Evolutionary conservation across 225 moss, liverwort and hornwort genomes (phyloP).

Genomic region (Takakia lepidozioides): DNA sequence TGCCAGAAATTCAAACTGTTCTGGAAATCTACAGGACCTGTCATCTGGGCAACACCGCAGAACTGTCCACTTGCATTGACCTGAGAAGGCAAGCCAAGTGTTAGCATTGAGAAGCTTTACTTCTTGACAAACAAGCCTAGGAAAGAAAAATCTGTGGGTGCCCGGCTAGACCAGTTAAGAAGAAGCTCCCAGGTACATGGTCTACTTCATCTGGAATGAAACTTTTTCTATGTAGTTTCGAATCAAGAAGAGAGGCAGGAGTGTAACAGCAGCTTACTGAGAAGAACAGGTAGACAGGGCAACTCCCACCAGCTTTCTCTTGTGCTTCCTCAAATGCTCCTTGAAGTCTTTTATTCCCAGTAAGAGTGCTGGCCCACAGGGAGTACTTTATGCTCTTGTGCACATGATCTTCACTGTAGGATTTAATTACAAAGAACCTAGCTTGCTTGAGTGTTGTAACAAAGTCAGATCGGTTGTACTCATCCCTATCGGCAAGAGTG

Average conservation of each 20-base stretch:
- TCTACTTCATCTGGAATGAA: too few relatives aligned
- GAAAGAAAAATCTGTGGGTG: too few relatives aligned
- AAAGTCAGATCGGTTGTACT: slow-evolving; percentile 86
- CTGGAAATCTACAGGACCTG: slow-evolving; percentile 86
- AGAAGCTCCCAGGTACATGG: too few relatives aligned
- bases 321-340: slow-evolving; percentile 80
- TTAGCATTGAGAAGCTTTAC: background rate
- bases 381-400: slow-evolving; percentile 99
- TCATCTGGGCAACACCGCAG: slow-evolving; percentile 97
- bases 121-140: background rate
- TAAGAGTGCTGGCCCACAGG: slow-evolving; percentile 98
- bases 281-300: slow-evolving; percentile 93
- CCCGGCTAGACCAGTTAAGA: too few relatives aligned
- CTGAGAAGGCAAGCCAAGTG: slow-evolving; percentile 20
- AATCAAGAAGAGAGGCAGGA: too few relatives aligned
- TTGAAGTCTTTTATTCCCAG: slow-evolving; percentile 94
- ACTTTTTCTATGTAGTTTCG: too few relatives aligned
- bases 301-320: slow-evolving; percentile 35
- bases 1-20: slow-evolving; percentile 98
- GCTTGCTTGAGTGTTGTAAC: slow-evolving; percentile 76
- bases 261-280: slow-evolving; percentile 51
- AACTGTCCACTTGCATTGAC: slow-evolving; percentile 99
- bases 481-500: slow-evolving; percentile 68
- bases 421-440: slow-evolving; percentile 97
- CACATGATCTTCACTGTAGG: slow-evolving; percentile 97